Evolutionary conservation across 345 rosid species (phyloP).

Genomic region (Erucastrum elatum): DNA sequence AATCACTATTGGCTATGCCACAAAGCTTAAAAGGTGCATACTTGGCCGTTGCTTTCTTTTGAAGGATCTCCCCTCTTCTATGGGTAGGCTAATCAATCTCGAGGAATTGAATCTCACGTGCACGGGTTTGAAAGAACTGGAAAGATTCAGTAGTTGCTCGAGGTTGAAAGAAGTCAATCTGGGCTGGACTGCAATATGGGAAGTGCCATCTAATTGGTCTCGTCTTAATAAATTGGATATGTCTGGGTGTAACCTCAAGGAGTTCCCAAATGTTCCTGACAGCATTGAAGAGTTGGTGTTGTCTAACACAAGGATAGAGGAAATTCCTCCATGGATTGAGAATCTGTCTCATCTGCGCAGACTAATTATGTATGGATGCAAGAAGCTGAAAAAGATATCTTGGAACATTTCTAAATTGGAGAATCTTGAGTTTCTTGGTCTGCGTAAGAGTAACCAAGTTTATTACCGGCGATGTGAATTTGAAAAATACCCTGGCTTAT

Average conservation of each 20-base stretch:
- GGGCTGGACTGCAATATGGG: not conserved
- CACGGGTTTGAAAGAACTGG: not conserved
- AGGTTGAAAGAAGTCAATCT: not conserved
- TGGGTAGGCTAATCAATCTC: not conserved
- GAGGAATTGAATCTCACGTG: not conserved
- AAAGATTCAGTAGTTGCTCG: constrained; percentile 6
- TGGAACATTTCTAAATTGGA: constrained; percentile 14
- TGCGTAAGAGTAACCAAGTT: not conserved
- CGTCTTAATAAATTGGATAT: not conserved
- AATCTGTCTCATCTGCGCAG: not conserved
- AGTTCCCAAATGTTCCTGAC: constrained; percentile 28
- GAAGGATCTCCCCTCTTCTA: constrained; percentile 8
- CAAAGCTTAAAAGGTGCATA: constrained; percentile 8
- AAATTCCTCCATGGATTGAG: constrained; percentile 8
- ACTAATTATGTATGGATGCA: not conserved
- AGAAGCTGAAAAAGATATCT: constrained; percentile 5
- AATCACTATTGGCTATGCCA: constrained; percentile 12
- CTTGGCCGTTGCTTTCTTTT: not conserved
- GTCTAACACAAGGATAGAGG: not conserved
- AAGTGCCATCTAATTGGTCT: constrained; percentile 23
- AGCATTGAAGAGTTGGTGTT: not conserved
- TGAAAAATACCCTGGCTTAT: not conserved
- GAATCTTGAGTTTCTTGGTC: not conserved
- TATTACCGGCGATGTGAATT: not conserved
- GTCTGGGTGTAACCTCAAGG: constrained; percentile 7